Evolutionary conservation across 768 basidiomycete genomes (phyloP).

Genomic region (Cyathus striatus): DNA sequence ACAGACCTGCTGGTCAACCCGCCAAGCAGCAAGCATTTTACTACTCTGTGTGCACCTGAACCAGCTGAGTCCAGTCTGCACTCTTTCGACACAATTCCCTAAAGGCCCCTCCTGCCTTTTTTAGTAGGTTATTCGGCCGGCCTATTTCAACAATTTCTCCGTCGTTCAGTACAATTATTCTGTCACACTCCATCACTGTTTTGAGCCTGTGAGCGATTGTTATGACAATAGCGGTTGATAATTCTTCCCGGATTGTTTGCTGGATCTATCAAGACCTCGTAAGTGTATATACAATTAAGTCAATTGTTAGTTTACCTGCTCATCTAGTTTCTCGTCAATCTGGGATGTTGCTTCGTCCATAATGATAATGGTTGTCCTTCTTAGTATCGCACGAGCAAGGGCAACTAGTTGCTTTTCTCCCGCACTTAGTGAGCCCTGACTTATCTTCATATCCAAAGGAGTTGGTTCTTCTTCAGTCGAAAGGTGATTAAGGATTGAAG

Average conservation of each 20-base stretch:
- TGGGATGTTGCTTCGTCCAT: slow-evolving; percentile 80
- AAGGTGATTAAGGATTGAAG: slow-evolving; percentile 33
- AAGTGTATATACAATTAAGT: neutral
- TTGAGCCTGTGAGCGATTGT: slow-evolving; percentile 81
- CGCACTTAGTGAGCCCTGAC: slow-evolving; percentile 62
- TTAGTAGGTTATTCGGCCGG: slow-evolving; percentile 51
- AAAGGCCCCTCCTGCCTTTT: slow-evolving; percentile 52
- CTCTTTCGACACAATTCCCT: slow-evolving; percentile 65
- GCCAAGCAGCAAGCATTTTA: too few species aligned
- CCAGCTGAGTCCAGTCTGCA: slow-evolving; percentile 46
- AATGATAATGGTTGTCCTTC: slow-evolving; percentile 62
- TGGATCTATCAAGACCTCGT: slow-evolving; percentile 47
- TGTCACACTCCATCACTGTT: slow-evolving; percentile 73
- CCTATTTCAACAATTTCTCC: slow-evolving; percentile 78
- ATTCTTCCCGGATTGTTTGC: slow-evolving; percentile 67
- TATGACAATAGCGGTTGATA: slow-evolving; percentile 66
- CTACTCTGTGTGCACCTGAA: too few species aligned
- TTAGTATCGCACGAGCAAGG: slow-evolving; percentile 61
- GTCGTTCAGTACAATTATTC: slow-evolving; percentile 67
- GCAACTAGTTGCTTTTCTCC: slow-evolving; percentile 77
- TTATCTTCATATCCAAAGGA: slow-evolving; percentile 57
- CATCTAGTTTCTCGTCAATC: slow-evolving; percentile 66
- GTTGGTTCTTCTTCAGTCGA: slow-evolving; percentile 24
- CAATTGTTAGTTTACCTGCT: slow-evolving; percentile 35
- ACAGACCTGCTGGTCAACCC: too few species aligned